Conservation (phyloP, 2,329 filamentous ascomycete genomes). For the Pseudocercospora macadamiae region DNA sequence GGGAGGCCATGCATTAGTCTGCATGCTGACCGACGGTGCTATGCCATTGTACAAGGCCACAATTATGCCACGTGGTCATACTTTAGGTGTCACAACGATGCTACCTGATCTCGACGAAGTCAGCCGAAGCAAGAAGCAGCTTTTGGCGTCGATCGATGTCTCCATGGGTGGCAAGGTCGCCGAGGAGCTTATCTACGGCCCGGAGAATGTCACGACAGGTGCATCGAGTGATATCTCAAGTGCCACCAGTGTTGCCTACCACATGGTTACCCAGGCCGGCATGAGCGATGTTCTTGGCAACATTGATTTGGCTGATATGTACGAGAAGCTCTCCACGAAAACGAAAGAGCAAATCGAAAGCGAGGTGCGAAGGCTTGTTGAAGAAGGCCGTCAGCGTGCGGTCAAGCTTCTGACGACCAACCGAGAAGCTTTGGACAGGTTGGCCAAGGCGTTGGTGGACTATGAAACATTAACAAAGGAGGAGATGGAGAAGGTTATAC, state of each 20-base stretch:
- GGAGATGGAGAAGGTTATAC: slow-evolving; percentile 88
- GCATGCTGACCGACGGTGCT: slow-evolving; percentile 75
- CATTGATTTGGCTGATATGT: slow-evolving; percentile 81
- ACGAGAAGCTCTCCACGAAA: slow-evolving; percentile 78
- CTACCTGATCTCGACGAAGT: slow-evolving; percentile 93
- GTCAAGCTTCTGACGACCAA: slow-evolving; percentile 70
- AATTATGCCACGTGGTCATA: slow-evolving; percentile 85
- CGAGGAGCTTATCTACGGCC: slow-evolving; percentile 87
- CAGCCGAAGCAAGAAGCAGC: slow-evolving; percentile 82
- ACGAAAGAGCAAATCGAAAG: slow-evolving; percentile 85
- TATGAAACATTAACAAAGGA: slow-evolving; percentile 90
- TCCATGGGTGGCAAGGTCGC: slow-evolving; percentile 85
- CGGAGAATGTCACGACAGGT: slow-evolving; percentile 89
- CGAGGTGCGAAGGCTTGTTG: slow-evolving; percentile 83
- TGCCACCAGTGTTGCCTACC: slow-evolving; percentile 80
- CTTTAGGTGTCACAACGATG: slow-evolving; percentile 83
- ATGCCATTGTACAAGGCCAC: slow-evolving; percentile 94
- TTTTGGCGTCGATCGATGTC: slow-evolving; percentile 77
- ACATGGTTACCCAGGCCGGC: slow-evolving; percentile 85
- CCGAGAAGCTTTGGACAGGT: slow-evolving; percentile 80
- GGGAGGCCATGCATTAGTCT: slow-evolving; percentile 90
- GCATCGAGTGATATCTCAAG: slow-evolving; percentile 79
- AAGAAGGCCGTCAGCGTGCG: slow-evolving; percentile 78
- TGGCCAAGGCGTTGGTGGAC: slow-evolving; percentile 87
- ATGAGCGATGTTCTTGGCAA: slow-evolving; percentile 89